These are phyloP conservation scores for Phytophthora aleatoria DNA, from an alignment of 352 stramenopile genomes.

Conservation along the genomic window DNA sequence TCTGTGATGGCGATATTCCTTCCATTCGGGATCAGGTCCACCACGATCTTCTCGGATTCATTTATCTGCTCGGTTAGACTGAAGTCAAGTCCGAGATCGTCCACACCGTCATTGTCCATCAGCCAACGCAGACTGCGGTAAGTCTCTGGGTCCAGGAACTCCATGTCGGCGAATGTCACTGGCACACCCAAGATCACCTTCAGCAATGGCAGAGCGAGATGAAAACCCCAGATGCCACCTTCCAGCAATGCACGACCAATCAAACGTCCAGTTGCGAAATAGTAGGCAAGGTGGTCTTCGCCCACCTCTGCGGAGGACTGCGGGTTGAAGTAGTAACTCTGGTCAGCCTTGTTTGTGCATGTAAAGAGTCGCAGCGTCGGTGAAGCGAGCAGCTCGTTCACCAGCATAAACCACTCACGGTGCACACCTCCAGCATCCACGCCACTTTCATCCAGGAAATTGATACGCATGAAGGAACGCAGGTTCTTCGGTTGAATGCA, in stretches of 20 bases:
- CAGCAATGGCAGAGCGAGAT: conserved; percentile 95
- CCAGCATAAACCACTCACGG: conserved; percentile 93
- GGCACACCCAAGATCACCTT: conserved; percentile 97
- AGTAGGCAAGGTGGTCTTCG: conserved; percentile 69
- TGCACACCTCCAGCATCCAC: conserved; percentile 89
- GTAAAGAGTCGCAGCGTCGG: conserved; percentile 55
- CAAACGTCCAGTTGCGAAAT: conserved; percentile 61
- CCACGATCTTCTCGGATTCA: conserved; percentile 38
- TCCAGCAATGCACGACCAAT: conserved; percentile 79
- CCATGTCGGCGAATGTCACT: conserved; percentile 93
- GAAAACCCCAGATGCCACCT: conserved; percentile 91
- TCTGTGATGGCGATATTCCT: conserved; percentile 90
- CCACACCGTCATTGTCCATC: conserved; percentile 55
- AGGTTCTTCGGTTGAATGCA: conserved; percentile 64
- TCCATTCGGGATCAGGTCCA: conserved; percentile 55
- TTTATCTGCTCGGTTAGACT: conserved; percentile 46
- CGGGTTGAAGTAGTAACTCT: conserved; percentile 67
- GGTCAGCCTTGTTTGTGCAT: conserved; percentile 60
- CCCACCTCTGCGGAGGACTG: conserved; percentile 54
- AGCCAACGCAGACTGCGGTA: conserved; percentile 65
- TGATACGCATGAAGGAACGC: conserved; percentile 81
- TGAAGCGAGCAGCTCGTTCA: conserved; percentile 63
- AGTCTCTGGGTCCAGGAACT: conserved; percentile 65
- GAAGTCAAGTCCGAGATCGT: conserved; percentile 67
- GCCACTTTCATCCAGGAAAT: conserved; percentile 86